Evolutionary conservation across 371 early-diverging fungal species (phyloP), one percentile per base, ranked within the genome.

Genomic region (Mucor racemosus): DNA sequence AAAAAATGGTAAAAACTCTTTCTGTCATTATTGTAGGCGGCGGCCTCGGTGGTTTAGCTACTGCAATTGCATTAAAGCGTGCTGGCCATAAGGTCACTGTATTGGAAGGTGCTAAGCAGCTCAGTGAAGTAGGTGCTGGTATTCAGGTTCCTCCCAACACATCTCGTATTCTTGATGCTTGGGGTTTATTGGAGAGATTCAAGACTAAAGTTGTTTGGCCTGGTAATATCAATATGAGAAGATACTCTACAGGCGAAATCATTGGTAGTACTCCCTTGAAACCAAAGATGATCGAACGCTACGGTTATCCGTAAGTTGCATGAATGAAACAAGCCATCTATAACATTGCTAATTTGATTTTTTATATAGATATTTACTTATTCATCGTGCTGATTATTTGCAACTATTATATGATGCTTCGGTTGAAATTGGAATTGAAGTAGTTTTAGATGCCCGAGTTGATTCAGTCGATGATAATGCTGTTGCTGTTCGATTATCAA

Each of bases 141-240:
- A 74, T 74, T 40, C 74, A 74, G 34, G 68, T 74, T 9, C 74
- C 74, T 55, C 74, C 74, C 14, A 74, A 74, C 50, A 67, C 71
- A 10, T 67, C 74, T 5, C 57, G 67, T 19, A 59, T 74, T 35
- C 35, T 74, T 15, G 74, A 74, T 53, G 58, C 60, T 7, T 74
- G 68, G 64, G 68, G 68, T 17, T 42, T 74, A 3, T 62, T 67
- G 19, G 71, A 74, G 0, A 54, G 58, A 19, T 60, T 74, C 62
- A 65, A 67, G 59, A 33, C 56, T 26, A 74, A 71, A 39, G 74
- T 71, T 6, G 74, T 74, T 38, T 71, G 71, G 67, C 74, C 74
- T 7, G 55, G 41, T 8, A 48, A 53, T 17, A 71, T 74, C 54
- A 74, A 71, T 31, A 74, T 74, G 68, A 60, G 74, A 55, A 44